phyloP scores from a whole-genome alignment of 2,329 filamentous ascomycete genomes.

The Monilinia polystroma region DNA sequence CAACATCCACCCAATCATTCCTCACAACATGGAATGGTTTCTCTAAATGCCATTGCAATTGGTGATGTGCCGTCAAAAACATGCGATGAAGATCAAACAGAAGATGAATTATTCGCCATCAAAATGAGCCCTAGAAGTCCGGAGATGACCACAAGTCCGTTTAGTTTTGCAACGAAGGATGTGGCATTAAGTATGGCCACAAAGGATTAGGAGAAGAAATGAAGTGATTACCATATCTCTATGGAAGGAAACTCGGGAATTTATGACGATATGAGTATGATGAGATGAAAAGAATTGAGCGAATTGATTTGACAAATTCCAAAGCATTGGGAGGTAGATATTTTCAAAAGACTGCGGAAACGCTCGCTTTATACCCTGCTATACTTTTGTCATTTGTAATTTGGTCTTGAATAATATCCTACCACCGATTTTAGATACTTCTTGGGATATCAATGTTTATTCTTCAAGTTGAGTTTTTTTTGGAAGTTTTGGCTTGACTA shows the following conservation, averaged over 20 bases:
- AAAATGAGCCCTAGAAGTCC: conserved; percentile 84
- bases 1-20: conserved; percentile 35
- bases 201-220: background rate
- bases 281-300: conserved; percentile 4
- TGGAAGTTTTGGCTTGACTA: background rate
- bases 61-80: conserved; percentile 37
- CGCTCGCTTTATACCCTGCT: conserved; percentile 17
- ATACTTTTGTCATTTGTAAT: background rate
- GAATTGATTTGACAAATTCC: conserved; percentile 4
- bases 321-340: conserved; percentile 11
- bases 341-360: conserved; percentile 10
- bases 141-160: conserved; percentile 81
- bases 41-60: conserved; percentile 43
- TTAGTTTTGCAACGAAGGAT: conserved; percentile 50
- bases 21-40: conserved; percentile 31
- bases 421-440: conserved; percentile 13
- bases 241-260: background rate
- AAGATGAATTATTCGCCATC: conserved; percentile 83
- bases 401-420: conserved; percentile 1
- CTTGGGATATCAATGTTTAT: conserved; percentile 10
- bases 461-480: background rate
- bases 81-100: conserved; percentile 50
- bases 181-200: conserved; percentile 35
- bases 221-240: background rate
- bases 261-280: conserved; percentile 14